These are phyloP conservation scores for Calamus simplicifolius DNA, from an alignment of 176 grass and related monocot species.

Conservation along the genomic window DNA sequence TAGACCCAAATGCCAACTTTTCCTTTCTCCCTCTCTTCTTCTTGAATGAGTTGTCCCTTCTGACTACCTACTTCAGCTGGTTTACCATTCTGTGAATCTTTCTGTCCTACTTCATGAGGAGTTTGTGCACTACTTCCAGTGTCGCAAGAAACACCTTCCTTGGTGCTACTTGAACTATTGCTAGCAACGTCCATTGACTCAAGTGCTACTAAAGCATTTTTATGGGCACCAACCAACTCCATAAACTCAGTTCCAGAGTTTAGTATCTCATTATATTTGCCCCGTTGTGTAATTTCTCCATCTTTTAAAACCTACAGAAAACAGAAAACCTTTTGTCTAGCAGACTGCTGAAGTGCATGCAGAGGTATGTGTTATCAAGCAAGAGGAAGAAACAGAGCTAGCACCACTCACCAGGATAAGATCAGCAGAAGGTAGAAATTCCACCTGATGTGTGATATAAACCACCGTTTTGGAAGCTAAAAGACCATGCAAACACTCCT, in stretches of 20 bases:
- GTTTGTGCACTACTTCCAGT: conserved; percentile 5
- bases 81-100: conserved; percentile 27
- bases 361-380: neutral
- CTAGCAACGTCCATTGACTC: conserved; percentile 15
- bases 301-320: conserved; percentile 48
- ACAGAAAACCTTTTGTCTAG: conserved; percentile 1
- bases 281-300: conserved; percentile 59
- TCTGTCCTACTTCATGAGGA: conserved; percentile 16
- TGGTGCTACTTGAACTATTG: neutral
- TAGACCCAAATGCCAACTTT: conserved; percentile 80
- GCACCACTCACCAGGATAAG: conserved; percentile 70
- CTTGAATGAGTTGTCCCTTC: conserved; percentile 68
- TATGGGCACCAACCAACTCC: conserved; percentile 69
- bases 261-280: conserved; percentile 63
- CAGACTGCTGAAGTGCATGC: neutral
- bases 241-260: conserved; percentile 58
- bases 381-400: neutral
- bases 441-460: conserved; percentile 91
- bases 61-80: conserved; percentile 21
- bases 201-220: conserved; percentile 49
- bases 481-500: conserved; percentile 58
- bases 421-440: conserved; percentile 78
- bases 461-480: conserved; percentile 68
- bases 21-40: conserved; percentile 90
- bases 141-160: neutral